Evolutionary conservation across 2,329 filamentous ascomycete genomes (phyloP).

Genomic region (Fusarium cyanostomum): DNA sequence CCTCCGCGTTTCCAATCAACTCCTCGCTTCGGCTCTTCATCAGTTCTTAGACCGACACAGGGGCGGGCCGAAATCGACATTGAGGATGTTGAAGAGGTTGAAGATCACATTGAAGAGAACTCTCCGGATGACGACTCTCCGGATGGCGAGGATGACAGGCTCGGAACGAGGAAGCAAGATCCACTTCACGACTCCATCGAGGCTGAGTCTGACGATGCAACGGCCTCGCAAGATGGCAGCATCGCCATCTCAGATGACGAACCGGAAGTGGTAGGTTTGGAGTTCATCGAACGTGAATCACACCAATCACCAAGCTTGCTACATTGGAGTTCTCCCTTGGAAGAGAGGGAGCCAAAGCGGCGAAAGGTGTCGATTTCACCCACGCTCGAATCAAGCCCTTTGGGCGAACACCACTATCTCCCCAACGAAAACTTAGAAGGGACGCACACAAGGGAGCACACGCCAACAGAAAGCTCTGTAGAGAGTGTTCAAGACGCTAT

Average conservation of each 20-base stretch:
- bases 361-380: constrained; percentile 45
- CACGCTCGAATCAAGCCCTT: constrained; percentile 19
- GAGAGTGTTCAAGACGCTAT: constrained; percentile 23
- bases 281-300: constrained; percentile 15
- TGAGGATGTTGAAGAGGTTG: constrained; percentile 49
- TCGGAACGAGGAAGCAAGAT: constrained; percentile 12
- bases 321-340: constrained; percentile 13
- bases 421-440: constrained; percentile 1
- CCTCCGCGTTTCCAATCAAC: constrained; percentile 50
- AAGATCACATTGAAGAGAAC: constrained; percentile 24
- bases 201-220: constrained; percentile 40
- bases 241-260: constrained; percentile 7
- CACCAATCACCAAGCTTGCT: background rate
- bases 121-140: constrained; percentile 3
- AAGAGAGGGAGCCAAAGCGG: constrained; percentile 41
- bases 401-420: background rate
- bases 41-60: constrained; percentile 44
- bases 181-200: constrained; percentile 43
- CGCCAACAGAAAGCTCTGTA: constrained; percentile 15
- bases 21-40: constrained; percentile 51
- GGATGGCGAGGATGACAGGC: constrained; percentile 5
- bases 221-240: constrained; percentile 23
- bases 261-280: background rate
- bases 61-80: constrained; percentile 39
- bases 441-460: background rate